Percentiles rank a stretch among this genome's conserved stretches.
Evolutionary conservation across 2,329 filamentous ascomycete genomes (phyloP).

Genomic region (Ampelomyces quisqualis): DNA sequence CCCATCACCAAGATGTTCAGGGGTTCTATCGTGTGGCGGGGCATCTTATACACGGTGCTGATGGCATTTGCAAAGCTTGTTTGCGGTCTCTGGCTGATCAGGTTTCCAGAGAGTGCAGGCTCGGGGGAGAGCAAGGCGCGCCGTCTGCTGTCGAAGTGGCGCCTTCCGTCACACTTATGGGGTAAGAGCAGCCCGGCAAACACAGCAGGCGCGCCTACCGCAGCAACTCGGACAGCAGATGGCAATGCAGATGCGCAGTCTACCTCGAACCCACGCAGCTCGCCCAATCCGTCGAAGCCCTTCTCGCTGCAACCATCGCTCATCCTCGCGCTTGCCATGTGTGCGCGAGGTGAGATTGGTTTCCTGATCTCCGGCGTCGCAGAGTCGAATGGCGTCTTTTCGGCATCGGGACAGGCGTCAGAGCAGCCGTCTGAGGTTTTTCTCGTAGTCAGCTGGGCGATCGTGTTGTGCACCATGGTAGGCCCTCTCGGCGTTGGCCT

Average conservation of each 20-base stretch:
- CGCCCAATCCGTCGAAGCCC: slow-evolving; percentile 47
- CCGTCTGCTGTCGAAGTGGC: slow-evolving; percentile 14
- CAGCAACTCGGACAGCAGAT: background rate
- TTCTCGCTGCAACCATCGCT: slow-evolving; percentile 66
- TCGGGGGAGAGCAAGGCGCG: slow-evolving; percentile 5
- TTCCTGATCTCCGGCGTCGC: slow-evolving; percentile 73
- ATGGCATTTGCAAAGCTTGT: slow-evolving; percentile 60
- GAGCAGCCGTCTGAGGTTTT: slow-evolving; percentile 50
- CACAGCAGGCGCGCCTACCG: background rate
- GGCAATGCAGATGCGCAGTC: too few species aligned
- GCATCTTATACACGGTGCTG: slow-evolving; percentile 68
- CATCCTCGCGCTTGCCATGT: slow-evolving; percentile 70
- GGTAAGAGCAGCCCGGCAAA: slow-evolving; percentile 16
- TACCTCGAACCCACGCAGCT: slow-evolving; percentile 15
- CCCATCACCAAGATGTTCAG: slow-evolving; percentile 70
- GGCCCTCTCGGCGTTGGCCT: slow-evolving; percentile 56
- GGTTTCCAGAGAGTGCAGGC: slow-evolving; percentile 29
- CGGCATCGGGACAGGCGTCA: slow-evolving; percentile 11
- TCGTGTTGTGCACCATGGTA: slow-evolving; percentile 58
- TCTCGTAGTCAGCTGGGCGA: slow-evolving; percentile 58
- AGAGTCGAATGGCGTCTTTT: slow-evolving; percentile 56
- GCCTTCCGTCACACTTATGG: slow-evolving; percentile 25
- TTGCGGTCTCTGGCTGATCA: slow-evolving; percentile 46
- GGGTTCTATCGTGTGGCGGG: slow-evolving; percentile 66
- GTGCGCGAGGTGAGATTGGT: slow-evolving; percentile 76